Evolutionary conservation across 306 rosid species (phyloP), one percentile per base, ranked within the genome.

Genomic region (Vigna unguiculata): DNA sequence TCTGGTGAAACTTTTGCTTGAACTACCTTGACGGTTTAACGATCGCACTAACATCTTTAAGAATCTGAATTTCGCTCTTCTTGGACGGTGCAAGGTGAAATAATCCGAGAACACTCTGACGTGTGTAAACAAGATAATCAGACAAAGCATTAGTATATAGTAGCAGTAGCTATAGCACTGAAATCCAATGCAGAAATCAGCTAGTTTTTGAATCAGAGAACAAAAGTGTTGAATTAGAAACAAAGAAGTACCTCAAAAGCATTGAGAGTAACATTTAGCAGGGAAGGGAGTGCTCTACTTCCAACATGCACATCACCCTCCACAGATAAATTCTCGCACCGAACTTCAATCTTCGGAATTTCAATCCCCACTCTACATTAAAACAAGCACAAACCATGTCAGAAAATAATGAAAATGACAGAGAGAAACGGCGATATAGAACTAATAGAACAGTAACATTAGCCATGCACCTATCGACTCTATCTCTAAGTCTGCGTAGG

Each of bases 261-360:
- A 78, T 93, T 88, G 54, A 91, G 57, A 38, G 91, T 72, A 20
- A 65, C 75, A 68, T 93, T 93, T 20, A 85, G 80, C 52, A 93
- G 77, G 32, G 98, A 82, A 34, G 97, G 97, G 52, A 89, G 97
- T 0, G 98, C 95, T 84, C 98, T 88, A 34, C 87, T 81, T 8
- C 98, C 98, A 71, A 81, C 91, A 82, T 84, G 69, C 10, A 86
- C 91, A 69, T 91, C 91, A 79, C 98, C 98, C 34, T 93, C 93
- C 14, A 86, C 89, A 2, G 86, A 80, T 40, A 93, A 60, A 63
- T 88, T 71, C 81, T 89, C 77, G 62, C 66, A 89, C 28, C 93
- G 79, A 0, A 93, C 86, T 81, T 93, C 96, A 21, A 91, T 87
- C 77, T 85, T 88, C 0, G 96, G 96, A 79, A 86, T 80, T 70